phyloP scores from a whole-genome alignment of 2,329 filamentous ascomycete genomes.

The Neonectria sp. region DNA sequence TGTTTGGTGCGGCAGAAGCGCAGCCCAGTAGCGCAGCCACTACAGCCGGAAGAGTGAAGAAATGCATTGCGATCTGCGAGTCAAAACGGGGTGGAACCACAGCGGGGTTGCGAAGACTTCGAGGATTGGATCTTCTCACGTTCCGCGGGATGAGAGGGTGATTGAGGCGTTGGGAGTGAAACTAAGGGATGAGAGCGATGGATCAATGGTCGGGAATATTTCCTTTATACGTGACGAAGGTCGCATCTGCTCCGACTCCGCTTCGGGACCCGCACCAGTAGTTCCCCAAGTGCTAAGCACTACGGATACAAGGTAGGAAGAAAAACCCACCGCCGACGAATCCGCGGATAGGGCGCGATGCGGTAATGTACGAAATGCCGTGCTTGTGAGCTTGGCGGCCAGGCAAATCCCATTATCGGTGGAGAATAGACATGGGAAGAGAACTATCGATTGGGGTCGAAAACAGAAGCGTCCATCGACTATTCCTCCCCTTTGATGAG shows the following conservation, averaged over 20 bases:
- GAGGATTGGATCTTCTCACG: neutral
- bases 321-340: too few species aligned
- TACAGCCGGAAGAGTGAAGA: slow-evolving; percentile 9
- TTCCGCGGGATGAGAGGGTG: neutral
- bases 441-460: neutral
- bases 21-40: slow-evolving; percentile 10
- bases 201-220: neutral
- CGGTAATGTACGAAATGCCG: neutral
- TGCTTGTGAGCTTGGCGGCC: neutral
- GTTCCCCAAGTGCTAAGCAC: too few species aligned
- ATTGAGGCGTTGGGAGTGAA: neutral
- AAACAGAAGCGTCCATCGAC: neutral
- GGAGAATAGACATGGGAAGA: neutral
- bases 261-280: neutral
- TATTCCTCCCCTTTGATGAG: neutral
- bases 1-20: slow-evolving; percentile 8
- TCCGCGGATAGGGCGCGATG: too few species aligned
- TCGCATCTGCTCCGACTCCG: neutral
- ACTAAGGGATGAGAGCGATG: neutral
- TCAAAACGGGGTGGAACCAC: neutral
- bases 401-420: neutral
- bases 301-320: too few species aligned
- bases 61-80: slow-evolving; percentile 10
- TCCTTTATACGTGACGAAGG: neutral
- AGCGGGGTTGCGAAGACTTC: neutral